phyloP scores from a whole-genome alignment of 1,139 yeast genomes.

The Meyerozyma elateridarum region DNA sequence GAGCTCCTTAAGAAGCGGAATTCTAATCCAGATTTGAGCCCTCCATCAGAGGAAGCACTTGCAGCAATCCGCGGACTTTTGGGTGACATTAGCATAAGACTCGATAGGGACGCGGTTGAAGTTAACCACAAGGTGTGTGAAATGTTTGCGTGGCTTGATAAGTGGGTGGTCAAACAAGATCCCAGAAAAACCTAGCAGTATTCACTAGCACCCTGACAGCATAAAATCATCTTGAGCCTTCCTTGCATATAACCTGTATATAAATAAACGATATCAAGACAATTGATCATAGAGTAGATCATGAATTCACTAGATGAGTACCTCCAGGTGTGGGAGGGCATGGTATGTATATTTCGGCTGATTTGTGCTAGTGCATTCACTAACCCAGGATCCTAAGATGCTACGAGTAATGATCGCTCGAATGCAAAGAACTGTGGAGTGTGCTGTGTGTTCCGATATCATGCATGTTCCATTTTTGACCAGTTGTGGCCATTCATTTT shows the following conservation, averaged over 20 bases:
- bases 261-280: conserved; percentile 8
- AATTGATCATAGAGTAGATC: not conserved
- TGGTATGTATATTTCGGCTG: conserved; percentile 12
- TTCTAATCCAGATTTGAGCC: conserved; percentile 5
- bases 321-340: conserved; percentile 12
- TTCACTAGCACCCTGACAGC: not conserved
- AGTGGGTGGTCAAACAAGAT: conserved; percentile 20
- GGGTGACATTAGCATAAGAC: conserved; percentile 28
- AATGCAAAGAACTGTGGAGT: conserved; percentile 28
- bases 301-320: conserved; percentile 4
- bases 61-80: conserved; percentile 24
- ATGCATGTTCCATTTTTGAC: conserved; percentile 42
- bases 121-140: conserved; percentile 16
- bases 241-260: too few species aligned
- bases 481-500: conserved; percentile 43
- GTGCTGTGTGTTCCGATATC: conserved; percentile 40
- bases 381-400: conserved; percentile 14
- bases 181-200: not conserved
- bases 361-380: conserved; percentile 9
- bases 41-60: conserved; percentile 10
- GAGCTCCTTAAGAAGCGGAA: conserved; percentile 15
- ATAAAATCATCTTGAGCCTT: too few species aligned
- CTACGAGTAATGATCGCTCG: conserved; percentile 18
- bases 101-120: conserved; percentile 27
- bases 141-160: conserved; percentile 22